Evolutionary conservation across 768 basidiomycete species (phyloP).

Genomic region (Neoboletus magnificus): DNA sequence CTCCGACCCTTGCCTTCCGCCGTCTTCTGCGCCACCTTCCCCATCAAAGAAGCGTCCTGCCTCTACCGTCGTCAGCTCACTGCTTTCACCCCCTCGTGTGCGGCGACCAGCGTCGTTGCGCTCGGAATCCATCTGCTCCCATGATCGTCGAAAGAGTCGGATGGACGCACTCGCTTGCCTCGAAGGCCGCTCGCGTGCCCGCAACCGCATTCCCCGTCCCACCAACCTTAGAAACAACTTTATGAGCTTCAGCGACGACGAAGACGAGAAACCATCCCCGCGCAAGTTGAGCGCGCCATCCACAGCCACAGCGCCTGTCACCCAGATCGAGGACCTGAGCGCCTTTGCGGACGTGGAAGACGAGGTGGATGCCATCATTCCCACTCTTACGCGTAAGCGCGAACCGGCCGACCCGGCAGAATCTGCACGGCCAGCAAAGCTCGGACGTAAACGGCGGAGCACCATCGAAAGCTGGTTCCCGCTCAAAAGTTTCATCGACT

Average conservation of each 20-base stretch:
- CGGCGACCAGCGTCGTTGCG: constrained; percentile 17
- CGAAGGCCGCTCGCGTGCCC: constrained; percentile 47
- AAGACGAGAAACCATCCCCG: constrained; percentile 38
- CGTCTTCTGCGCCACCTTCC: neutral
- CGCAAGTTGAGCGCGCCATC: neutral
- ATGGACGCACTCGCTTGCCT: constrained; percentile 61
- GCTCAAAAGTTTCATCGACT: constrained; percentile 62
- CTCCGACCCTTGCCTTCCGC: neutral
- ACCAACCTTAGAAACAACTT: constrained; percentile 43
- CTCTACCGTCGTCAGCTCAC: constrained; percentile 21
- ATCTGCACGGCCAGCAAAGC: constrained; percentile 5
- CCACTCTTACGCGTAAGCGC: constrained; percentile 9
- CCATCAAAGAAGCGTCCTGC: constrained; percentile 9
- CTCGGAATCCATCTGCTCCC: constrained; percentile 43
- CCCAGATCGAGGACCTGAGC: constrained; percentile 22
- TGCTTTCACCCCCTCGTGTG: constrained; percentile 11
- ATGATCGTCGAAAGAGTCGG: constrained; percentile 46
- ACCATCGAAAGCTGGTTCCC: constrained; percentile 54
- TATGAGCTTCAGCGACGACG: constrained; percentile 68
- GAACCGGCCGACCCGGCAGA: constrained; percentile 9
- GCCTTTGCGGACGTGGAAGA: constrained; percentile 33
- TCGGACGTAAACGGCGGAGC: constrained; percentile 33
- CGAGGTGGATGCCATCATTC: constrained; percentile 28
- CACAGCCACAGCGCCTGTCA: constrained; percentile 8
- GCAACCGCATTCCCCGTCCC: constrained; percentile 17